Percentiles rank a stretch among this genome's conserved stretches.
phyloP scores from a whole-genome alignment of 2,329 filamentous ascomycete species.

The Mycocentrospora acerina region DNA sequence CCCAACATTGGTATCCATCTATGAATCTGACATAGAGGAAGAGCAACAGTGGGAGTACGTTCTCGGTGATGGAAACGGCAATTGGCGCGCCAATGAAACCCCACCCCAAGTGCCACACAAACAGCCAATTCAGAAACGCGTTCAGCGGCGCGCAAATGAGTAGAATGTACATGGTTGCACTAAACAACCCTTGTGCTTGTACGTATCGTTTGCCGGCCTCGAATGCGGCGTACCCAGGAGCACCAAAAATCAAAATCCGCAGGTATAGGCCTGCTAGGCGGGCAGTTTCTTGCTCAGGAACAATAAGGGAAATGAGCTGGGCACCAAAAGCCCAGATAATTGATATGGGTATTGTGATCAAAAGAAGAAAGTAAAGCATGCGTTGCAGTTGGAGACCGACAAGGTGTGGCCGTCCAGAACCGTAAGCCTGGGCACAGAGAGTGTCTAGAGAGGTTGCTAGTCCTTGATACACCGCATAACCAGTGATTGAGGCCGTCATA shows the following conservation, averaged over 20 bases:
- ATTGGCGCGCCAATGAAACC: slow-evolving; percentile 77
- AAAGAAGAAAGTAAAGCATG: slow-evolving; percentile 76
- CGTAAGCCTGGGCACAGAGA: slow-evolving; percentile 90
- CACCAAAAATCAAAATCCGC: slow-evolving; percentile 67
- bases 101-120: slow-evolving; percentile 64
- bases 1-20: slow-evolving; percentile 76
- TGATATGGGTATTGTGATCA: slow-evolving; percentile 70
- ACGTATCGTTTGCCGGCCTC: slow-evolving; percentile 82
- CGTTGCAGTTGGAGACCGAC: slow-evolving; percentile 82
- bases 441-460: slow-evolving; percentile 89
- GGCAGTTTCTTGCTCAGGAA: slow-evolving; percentile 72
- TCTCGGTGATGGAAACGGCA: slow-evolving; percentile 74
- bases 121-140: slow-evolving; percentile 75
- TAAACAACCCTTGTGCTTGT: slow-evolving; percentile 86
- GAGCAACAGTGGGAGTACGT: slow-evolving; percentile 70
- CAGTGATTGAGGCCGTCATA: slow-evolving; percentile 54
- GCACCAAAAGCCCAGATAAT: slow-evolving; percentile 71
- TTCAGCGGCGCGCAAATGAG: slow-evolving; percentile 81
- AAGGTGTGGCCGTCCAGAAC: slow-evolving; percentile 83
- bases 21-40: slow-evolving; percentile 73
- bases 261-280: slow-evolving; percentile 72
- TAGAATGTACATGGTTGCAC: slow-evolving; percentile 78
- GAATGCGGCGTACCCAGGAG: slow-evolving; percentile 74
- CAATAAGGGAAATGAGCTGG: slow-evolving; percentile 61
- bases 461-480: slow-evolving; percentile 55